Evolutionary conservation across 257 asterid genomes (phyloP).

Genomic region (Primulina eburnea): DNA sequence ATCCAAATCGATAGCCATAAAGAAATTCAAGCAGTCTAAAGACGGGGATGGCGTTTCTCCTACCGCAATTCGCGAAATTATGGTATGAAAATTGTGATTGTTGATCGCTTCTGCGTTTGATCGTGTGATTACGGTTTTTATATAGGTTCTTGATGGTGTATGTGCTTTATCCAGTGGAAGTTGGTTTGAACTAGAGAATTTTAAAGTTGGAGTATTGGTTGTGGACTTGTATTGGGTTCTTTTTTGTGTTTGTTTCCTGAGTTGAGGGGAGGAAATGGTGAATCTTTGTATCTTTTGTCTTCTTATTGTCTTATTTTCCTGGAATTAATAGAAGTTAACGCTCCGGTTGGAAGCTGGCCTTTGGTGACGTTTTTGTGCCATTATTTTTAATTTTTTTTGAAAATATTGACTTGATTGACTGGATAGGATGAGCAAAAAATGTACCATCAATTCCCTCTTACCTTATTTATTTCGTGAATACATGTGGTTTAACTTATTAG

Average conservation of each 20-base stretch:
- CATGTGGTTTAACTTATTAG: background rate
- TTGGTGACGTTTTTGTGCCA: background rate
- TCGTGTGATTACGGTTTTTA: background rate
- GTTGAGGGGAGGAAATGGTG: conserved; percentile 4
- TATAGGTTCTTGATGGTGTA: background rate
- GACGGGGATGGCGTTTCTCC: conserved; percentile 99
- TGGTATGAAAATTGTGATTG: conserved; percentile 39
- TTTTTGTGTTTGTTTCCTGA: background rate
- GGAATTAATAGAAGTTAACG: conserved; percentile 4
- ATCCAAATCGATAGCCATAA: conserved; percentile 81
- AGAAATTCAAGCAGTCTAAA: conserved; percentile 97
- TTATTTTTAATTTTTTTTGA: background rate
- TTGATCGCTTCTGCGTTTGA: background rate
- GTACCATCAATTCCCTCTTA: background rate
- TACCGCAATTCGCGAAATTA: conserved; percentile 97
- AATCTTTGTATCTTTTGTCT: background rate
- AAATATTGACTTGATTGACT: conserved; percentile 3
- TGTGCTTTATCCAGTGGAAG: background rate
- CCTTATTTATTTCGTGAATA: background rate
- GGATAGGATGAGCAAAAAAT: conserved; percentile 19
- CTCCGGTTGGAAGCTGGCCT: conserved; percentile 6
- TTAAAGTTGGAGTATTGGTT: conserved; percentile 1
- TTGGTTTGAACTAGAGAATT: background rate
- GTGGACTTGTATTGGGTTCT: conserved; percentile 9
- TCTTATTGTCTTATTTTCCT: conserved; percentile 2